These are phyloP conservation scores for Tritrichomonas foetus DNA, from an alignment of 208 protist species.

Conservation along the genomic window DNA sequence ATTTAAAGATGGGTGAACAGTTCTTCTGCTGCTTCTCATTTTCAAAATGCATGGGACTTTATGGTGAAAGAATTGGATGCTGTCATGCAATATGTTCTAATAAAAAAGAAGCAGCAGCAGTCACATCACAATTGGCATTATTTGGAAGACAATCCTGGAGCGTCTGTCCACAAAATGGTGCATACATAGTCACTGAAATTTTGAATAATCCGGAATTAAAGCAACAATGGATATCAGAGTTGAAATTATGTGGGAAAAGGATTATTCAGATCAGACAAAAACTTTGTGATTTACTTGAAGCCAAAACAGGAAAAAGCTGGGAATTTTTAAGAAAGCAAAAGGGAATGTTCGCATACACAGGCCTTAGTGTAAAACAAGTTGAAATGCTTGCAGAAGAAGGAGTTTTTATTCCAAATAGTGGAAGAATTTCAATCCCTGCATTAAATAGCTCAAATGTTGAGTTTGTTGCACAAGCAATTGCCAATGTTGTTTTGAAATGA, in stretches of 20 bases:
- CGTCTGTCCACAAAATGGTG: background rate
- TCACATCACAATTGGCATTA: background rate
- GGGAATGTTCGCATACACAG: constrained; percentile 38
- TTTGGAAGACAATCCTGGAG: background rate
- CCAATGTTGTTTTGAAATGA: background rate
- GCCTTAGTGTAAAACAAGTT: background rate
- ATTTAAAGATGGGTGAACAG: background rate
- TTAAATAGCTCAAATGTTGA: constrained; percentile 24
- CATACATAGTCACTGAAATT: background rate
- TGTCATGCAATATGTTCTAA: background rate
- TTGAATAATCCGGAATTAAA: background rate
- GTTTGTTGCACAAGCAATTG: constrained; percentile 31
- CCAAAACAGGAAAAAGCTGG: background rate
- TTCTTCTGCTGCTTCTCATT: constrained; percentile 41
- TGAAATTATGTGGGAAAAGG: background rate
- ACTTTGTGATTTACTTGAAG: background rate
- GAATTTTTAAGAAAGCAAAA: background rate
- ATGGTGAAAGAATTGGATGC: constrained; percentile 45
- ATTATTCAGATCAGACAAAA: background rate
- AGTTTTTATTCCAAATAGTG: background rate
- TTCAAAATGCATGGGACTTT: constrained; percentile 48
- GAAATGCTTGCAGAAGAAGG: background rate
- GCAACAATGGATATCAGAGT: background rate
- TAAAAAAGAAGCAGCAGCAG: background rate
- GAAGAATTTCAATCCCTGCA: background rate